These are phyloP conservation scores for Spirogloea muscicola DNA, from an alignment of 139 green algal genomes.

Conservation along the genomic window DNA sequence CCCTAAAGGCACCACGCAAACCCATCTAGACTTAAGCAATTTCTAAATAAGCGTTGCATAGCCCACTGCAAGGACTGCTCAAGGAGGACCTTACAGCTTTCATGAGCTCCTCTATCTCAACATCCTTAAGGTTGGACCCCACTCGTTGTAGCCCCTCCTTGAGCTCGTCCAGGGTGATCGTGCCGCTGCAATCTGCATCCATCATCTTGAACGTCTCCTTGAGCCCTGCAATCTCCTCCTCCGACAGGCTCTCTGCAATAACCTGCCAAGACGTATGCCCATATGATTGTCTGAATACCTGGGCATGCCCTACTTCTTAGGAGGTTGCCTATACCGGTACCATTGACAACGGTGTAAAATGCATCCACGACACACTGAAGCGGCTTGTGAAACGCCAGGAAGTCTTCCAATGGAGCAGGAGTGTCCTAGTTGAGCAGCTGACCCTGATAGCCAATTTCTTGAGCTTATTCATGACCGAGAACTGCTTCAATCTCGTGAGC, in stretches of 20 bases:
- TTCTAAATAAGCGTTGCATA: no score
- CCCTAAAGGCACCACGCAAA: no score
- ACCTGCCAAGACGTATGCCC: constrained; percentile 51
- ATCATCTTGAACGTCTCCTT: constrained; percentile 56
- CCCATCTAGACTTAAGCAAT: no score
- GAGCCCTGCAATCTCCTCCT: constrained; percentile 56
- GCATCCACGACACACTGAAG: background rate
- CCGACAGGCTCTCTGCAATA: constrained; percentile 20
- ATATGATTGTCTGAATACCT: background rate
- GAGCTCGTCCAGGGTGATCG: constrained; percentile 59
- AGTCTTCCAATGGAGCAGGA: background rate
- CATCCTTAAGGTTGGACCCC: constrained; percentile 11
- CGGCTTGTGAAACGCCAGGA: background rate
- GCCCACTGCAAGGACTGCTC: no score
- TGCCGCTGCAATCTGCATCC: constrained; percentile 58
- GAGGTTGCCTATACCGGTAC: background rate
- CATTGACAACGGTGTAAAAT: background rate
- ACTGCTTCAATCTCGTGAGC: constrained; percentile 79
- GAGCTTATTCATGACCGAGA: constrained; percentile 92
- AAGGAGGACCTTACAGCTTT: no score
- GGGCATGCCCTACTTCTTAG: background rate
- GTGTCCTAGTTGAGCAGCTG: background rate
- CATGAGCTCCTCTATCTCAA: constrained; percentile 17
- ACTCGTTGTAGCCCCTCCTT: constrained; percentile 47
- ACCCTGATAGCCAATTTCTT: constrained; percentile 88